A percentile compares a stretch with the other conserved stretches of the same genome.
These are phyloP conservation scores for Paraconiothyrium brasiliense DNA, from an alignment of 2,329 filamentous ascomycete genomes.

Conservation along the genomic window DNA sequence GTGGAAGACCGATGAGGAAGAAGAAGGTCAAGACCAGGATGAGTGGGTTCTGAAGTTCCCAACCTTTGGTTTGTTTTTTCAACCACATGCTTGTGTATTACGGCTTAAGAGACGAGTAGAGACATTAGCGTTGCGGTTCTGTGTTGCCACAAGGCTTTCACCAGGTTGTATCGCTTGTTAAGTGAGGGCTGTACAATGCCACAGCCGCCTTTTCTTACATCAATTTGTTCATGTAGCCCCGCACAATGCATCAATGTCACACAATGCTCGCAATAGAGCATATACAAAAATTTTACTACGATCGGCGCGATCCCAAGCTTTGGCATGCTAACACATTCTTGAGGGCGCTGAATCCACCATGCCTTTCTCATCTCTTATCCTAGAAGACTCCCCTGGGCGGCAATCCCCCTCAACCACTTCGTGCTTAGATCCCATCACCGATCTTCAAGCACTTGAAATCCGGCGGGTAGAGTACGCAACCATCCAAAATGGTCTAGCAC, in stretches of 20 bases:
- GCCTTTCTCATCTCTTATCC: background rate
- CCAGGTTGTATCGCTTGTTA: background rate
- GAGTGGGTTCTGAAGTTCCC: conserved; percentile 41
- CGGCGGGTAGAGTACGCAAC: background rate
- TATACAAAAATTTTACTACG: background rate
- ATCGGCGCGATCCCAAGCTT: background rate
- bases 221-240: background rate
- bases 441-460: background rate
- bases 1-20: conserved; percentile 44
- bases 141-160: background rate
- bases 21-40: conserved; percentile 47
- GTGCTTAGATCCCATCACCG: background rate
- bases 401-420: background rate
- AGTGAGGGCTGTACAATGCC: background rate
- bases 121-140: too few relatives aligned
- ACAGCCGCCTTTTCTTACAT: background rate
- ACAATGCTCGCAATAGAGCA: background rate
- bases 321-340: background rate
- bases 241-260: background rate
- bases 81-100: background rate
- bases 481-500: background rate
- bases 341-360: background rate
- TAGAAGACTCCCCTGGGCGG: background rate
- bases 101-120: background rate
- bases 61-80: background rate